Evolutionary conservation across 371 early-diverging fungal species (phyloP), one percentile per base, ranked within the genome.

Genomic region (Basidiobolus heterosporus): DNA sequence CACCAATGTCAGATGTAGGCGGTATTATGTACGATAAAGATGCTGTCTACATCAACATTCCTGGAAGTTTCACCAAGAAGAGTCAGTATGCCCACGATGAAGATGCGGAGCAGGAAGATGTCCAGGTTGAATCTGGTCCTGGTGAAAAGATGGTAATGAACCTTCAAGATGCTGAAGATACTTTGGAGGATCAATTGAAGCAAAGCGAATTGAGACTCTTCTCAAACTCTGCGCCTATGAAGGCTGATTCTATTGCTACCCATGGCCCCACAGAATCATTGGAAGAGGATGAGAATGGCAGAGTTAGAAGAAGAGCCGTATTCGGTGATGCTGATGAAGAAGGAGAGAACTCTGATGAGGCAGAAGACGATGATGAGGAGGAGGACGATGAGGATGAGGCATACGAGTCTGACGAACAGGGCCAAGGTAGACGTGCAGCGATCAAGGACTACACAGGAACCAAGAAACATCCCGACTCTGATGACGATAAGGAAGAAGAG

Each of bases 21-120:
- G 98, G 98, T 41, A 85, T 97, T 53, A 77, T 93, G 76, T 94
- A 91, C 64, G 98, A 97, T 64, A 92, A 91, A 59, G 98, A 97
- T 69, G 95, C 94, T 7, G 90, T 97, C 15, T 97, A 97, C 56
- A 91, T 97, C 54, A 85, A 91, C 51, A 86, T 97, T 3, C 88
- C 88, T 7, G 90, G 90, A 30, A 71, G 74, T 36, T 86, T 85
- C 51, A 75, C 84, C 14, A 80, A 78, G 51, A 30, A 30, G 30
- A 30, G 30, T 30, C 30, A 30, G 30, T 30, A 30, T 9, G 40
- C 20, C 15, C 47, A 57, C 14, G 51, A 45, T 6, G 55, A 56
- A n/a, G 56, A 65, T 14, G 60, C 48, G 13, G 51, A 56, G 1
- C 49, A 46, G 5, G 50, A 51, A 3, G 58, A 54, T 17, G 51